Evolutionary conservation across 257 asterid species (phyloP), one percentile per base, ranked within the genome.

Genomic region (Capsicum pubescens): DNA sequence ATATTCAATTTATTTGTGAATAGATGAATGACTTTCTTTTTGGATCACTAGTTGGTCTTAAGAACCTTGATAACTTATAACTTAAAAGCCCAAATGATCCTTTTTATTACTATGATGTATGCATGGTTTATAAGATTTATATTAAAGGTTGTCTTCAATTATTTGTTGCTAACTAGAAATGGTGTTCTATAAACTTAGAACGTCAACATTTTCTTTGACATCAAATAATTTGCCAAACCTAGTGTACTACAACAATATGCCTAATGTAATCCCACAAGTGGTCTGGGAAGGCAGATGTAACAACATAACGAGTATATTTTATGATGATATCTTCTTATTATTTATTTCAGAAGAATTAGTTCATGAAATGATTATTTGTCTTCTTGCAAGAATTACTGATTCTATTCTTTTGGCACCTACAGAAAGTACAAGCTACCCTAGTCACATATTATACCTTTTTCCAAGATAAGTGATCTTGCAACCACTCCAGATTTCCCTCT

Each of bases 371-470:
- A 52, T 76, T 13, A 52, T 76, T 54, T 1, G 0, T 48, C 63
- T 74, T 74, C 46, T 76, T 52, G 64, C n/a, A 63, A 26, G 77
- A 80, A 48, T 69, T 59, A 69, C 70, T 63, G 16, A 3, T 56
- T 80, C 14, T 76, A 46, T 77, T 77, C 60, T 77, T 19, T 84
- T 88, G 64, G 82, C 88, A 83, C 84, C 90, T 85, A 82, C 95
- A 97, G 99, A 88, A 94, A 91, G 88, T 97, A 97, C 93, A 93
- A 93, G 91, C 93, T 97, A 84, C 99, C 97, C 13, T 87, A 90
- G 94, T 92, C 97, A 42, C 97, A 91, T 85, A 93, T 97, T 71
- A 95, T 97, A 86, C 98, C 97, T 79, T 97, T 97, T 84, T 98
- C 99, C 5, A 97, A 91, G 84, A 87, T 94, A 77, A 91, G 86